Evolutionary conservation across 2,329 filamentous ascomycete species (phyloP).

Genomic region (Escovopsis weberi): DNA sequence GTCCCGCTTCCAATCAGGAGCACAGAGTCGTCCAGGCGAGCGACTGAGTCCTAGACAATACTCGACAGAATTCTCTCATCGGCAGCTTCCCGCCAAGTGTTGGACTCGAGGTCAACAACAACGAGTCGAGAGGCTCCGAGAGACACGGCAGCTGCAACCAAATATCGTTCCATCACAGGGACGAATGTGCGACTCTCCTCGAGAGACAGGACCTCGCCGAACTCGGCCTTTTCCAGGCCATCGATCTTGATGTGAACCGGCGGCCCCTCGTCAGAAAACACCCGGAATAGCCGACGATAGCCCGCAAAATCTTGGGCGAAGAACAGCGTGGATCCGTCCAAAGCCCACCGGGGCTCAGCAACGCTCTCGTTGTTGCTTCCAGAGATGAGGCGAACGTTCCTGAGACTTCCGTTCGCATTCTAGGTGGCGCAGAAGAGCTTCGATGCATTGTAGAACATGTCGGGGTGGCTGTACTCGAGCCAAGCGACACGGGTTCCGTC

Average conservation of each 20-base stretch:
- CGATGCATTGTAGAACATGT: conserved; percentile 35
- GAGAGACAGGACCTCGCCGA: conserved; percentile 20
- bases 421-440: conserved; percentile 31
- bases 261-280: conserved; percentile 14
- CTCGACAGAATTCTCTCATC: conserved; percentile 16
- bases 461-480: conserved; percentile 40
- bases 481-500: conserved; percentile 33
- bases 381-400: conserved; percentile 22
- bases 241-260: conserved; percentile 18
- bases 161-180: conserved; percentile 18
- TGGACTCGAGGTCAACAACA: conserved; percentile 22
- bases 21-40: conserved; percentile 20
- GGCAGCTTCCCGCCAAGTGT: conserved; percentile 17
- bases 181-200: conserved; percentile 24
- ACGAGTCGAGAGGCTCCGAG: conserved; percentile 21
- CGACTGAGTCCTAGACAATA: conserved; percentile 20
- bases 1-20: conserved; percentile 24
- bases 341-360: conserved; percentile 35
- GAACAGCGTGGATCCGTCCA: conserved; percentile 29
- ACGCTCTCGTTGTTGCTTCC: conserved; percentile 28
- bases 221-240: conserved; percentile 26
- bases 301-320: conserved; percentile 31
- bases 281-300: conserved; percentile 32
- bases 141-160: conserved; percentile 20
- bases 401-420: conserved; percentile 16